Percentiles rank a stretch among this genome's conserved stretches.
These are phyloP conservation scores for Apiospora malaysiana DNA, from an alignment of 2,329 filamentous ascomycete species.

Conservation along the genomic window DNA sequence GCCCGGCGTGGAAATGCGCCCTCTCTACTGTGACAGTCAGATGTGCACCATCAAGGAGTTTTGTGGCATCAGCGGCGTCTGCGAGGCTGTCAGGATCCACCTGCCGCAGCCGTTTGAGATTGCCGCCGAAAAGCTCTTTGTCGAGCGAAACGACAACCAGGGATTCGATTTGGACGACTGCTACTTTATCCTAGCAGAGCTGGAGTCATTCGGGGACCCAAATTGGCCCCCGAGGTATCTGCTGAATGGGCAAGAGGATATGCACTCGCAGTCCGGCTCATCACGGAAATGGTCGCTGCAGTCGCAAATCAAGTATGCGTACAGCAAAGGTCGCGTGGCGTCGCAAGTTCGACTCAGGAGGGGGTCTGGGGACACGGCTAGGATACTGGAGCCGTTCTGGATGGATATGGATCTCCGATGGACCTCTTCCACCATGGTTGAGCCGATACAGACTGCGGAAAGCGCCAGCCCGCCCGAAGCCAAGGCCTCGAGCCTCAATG, in stretches of 20 bases:
- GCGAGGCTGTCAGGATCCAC: conserved; percentile 54
- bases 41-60: conserved; percentile 58
- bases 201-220: conserved; percentile 55
- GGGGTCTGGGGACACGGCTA: conserved; percentile 30
- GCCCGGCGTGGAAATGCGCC: conserved; percentile 42
- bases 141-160: conserved; percentile 54
- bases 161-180: conserved; percentile 54
- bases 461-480: conserved; percentile 48
- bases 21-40: conserved; percentile 61
- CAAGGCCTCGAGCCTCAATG: conserved; percentile 47
- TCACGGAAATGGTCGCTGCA: conserved; percentile 37
- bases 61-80: conserved; percentile 52
- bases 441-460: neutral
- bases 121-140: conserved; percentile 56
- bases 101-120: conserved; percentile 57
- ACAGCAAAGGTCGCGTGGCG: conserved; percentile 37
- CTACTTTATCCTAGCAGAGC: conserved; percentile 58
- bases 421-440: conserved; percentile 31
- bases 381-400: conserved; percentile 29
- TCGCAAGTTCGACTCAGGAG: conserved; percentile 36
- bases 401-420: conserved; percentile 42
- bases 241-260: conserved; percentile 35
- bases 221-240: conserved; percentile 60
- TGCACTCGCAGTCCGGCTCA: conserved; percentile 32
- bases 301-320: conserved; percentile 36